These are phyloP conservation scores for Naganishia onofrii DNA, from an alignment of 768 basidiomycete genomes.

Conservation along the genomic window DNA sequence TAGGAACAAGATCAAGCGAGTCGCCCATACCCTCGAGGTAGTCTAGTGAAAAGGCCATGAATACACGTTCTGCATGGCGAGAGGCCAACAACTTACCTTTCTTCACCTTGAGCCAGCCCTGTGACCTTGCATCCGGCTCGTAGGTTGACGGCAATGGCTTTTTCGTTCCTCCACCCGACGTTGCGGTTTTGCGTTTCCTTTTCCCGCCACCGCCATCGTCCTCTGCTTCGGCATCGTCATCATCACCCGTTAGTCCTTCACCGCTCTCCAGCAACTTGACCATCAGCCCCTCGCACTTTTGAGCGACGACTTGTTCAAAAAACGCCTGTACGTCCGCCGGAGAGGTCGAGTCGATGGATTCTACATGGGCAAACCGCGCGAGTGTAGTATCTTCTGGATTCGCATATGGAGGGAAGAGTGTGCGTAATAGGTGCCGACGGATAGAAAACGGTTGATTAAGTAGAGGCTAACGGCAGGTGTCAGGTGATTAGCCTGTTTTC, in stretches of 20 bases:
- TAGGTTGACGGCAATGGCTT: constrained; percentile 80
- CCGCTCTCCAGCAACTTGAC: constrained; percentile 74
- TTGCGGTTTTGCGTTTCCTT: constrained; percentile 22
- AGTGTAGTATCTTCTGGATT: constrained; percentile 54
- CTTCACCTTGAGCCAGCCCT: constrained; percentile 86
- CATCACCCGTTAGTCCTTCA: constrained; percentile 45
- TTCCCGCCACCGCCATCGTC: constrained; percentile 34
- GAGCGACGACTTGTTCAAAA: constrained; percentile 70
- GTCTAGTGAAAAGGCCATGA: constrained; percentile 54
- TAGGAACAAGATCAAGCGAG: constrained; percentile 57
- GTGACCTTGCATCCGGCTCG: constrained; percentile 81
- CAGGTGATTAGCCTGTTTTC: not conserved
- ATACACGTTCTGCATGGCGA: not conserved
- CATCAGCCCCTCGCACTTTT: constrained; percentile 89
- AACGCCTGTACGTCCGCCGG: constrained; percentile 66
- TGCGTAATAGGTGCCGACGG: constrained; percentile 65
- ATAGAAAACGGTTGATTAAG: constrained; percentile 68
- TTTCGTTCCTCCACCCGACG: constrained; percentile 53
- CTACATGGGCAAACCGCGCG: constrained; percentile 72
- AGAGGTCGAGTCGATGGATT: constrained; percentile 57
- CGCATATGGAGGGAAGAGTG: constrained; percentile 60
- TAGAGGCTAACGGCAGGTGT: constrained; percentile 58
- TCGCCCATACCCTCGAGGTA: constrained; percentile 79
- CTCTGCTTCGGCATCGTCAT: constrained; percentile 47
- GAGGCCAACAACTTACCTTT: constrained; percentile 52